Evolutionary conservation across 352 stramenopile genomes (phyloP).

Genomic region (Globisporangium barbulae): DNA sequence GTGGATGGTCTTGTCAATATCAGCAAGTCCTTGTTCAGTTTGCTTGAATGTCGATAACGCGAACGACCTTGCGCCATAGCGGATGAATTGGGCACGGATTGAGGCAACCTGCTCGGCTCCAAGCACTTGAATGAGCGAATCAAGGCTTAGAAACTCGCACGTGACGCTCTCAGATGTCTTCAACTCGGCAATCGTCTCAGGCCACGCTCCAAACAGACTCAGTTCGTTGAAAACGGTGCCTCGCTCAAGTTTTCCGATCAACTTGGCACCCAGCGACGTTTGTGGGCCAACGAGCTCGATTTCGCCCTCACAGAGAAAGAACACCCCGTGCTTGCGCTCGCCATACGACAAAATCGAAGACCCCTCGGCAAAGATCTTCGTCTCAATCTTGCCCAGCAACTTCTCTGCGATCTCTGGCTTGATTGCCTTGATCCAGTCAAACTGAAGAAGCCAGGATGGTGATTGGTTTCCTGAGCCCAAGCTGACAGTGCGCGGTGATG

Average conservation of each 20-base stretch:
- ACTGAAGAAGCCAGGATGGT: slow-evolving; percentile 16
- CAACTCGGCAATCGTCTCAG: slow-evolving; percentile 35
- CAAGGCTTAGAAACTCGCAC: slow-evolving; percentile 38
- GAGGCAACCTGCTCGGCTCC: slow-evolving; percentile 26
- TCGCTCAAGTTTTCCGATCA: slow-evolving; percentile 26
- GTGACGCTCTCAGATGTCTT: slow-evolving; percentile 30
- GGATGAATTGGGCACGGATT: slow-evolving; percentile 43
- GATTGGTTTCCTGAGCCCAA: not conserved
- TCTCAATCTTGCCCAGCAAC: slow-evolving; percentile 18
- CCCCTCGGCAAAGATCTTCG: slow-evolving; percentile 15
- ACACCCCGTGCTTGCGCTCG: slow-evolving; percentile 35
- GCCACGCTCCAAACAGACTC: slow-evolving; percentile 46
- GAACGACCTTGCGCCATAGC: slow-evolving; percentile 12
- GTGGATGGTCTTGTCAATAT: slow-evolving; percentile 6
- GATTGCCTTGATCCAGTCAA: slow-evolving; percentile 15
- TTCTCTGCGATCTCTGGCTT: slow-evolving; percentile 4
- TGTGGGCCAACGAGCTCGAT: slow-evolving; percentile 42
- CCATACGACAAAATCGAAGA: slow-evolving; percentile 42
- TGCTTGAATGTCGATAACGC: not conserved
- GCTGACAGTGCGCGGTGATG: not conserved
- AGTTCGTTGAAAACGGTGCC: slow-evolving; percentile 50
- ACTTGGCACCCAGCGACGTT: slow-evolving; percentile 36
- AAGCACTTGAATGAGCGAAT: slow-evolving; percentile 31
- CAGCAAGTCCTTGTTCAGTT: not conserved
- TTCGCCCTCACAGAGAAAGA: slow-evolving; percentile 41